Percentiles rank a stretch among this genome's conserved stretches.
phyloP scores from a whole-genome alignment of 108 stramenopile genomes.

The Pseudonitzschia multiseries region DNA sequence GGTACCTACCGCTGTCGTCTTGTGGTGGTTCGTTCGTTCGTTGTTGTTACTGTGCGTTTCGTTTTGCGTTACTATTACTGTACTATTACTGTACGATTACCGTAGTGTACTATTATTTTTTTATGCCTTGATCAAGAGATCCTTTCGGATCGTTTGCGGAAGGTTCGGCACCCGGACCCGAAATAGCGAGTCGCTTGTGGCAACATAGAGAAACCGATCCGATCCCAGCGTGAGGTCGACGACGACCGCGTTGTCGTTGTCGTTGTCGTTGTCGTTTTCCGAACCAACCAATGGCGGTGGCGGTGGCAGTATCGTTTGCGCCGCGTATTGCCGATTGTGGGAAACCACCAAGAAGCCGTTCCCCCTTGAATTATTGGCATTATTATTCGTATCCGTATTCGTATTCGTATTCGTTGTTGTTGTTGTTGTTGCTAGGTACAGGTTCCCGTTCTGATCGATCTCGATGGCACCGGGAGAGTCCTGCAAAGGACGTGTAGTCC shows the following conservation, averaged over 20 bases:
- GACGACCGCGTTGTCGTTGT: not conserved
- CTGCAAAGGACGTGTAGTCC: conserved; percentile 24
- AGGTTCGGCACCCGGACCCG: conserved; percentile 39
- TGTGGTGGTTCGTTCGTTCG: no score
- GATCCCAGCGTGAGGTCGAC: conserved; percentile 56
- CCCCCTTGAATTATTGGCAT: no score
- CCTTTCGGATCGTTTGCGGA: not conserved
- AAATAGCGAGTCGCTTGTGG: conserved; percentile 41
- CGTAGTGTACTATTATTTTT: not conserved
- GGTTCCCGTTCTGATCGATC: conserved; percentile 48
- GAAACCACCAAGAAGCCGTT: conserved; percentile 37
- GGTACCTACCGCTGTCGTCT: no score
- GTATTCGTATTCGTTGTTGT: no score
- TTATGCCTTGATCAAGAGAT: conserved; percentile 10
- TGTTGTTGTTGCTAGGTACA: conserved; percentile 40
- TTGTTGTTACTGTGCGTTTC: no score
- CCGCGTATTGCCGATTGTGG: not conserved
- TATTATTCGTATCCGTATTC: no score
- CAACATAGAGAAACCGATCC: conserved; percentile 66
- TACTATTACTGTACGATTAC: no score
- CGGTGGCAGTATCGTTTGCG: not conserved
- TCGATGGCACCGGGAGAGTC: conserved; percentile 40
- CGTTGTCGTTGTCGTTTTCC: not conserved
- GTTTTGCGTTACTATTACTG: no score
- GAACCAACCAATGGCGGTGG: not conserved